phyloP scores from a whole-genome alignment of 2,329 filamentous ascomycete genomes.

The Exophiala mesophila region DNA sequence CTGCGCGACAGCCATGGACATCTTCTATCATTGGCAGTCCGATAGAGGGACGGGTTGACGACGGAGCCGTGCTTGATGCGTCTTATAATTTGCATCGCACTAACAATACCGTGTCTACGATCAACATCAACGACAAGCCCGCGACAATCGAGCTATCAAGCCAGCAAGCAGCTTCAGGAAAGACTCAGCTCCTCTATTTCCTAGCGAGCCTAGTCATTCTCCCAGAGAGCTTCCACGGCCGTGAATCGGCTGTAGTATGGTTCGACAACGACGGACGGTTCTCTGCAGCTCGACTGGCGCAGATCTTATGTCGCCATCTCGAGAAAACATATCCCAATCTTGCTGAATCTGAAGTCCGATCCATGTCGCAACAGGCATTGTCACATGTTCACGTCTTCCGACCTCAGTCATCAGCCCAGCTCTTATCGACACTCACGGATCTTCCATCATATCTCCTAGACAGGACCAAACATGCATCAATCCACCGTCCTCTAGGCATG shows the following conservation, averaged over 20 bases:
- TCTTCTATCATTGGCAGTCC: no score
- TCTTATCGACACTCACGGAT: slow-evolving; percentile 46
- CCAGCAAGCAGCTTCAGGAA: slow-evolving; percentile 48
- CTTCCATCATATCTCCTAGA: slow-evolving; percentile 50
- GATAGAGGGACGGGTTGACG: no score
- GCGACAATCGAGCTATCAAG: slow-evolving; percentile 53
- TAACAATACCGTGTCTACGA: no score
- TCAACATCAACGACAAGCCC: slow-evolving; percentile 23
- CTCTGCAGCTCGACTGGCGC: slow-evolving; percentile 44
- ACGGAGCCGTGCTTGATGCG: no score
- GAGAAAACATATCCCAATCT: background rate
- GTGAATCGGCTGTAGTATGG: slow-evolving; percentile 48
- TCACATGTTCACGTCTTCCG: slow-evolving; percentile 56
- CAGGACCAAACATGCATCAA: slow-evolving; percentile 34
- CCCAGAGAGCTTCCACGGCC: slow-evolving; percentile 41
- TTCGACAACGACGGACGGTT: slow-evolving; percentile 55
- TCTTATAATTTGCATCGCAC: no score
- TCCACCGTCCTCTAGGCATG: slow-evolving; percentile 43
- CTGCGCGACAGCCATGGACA: slow-evolving; percentile 8
- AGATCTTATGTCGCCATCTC: slow-evolving; percentile 30
- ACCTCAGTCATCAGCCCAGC: slow-evolving; percentile 47
- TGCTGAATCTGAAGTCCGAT: background rate
- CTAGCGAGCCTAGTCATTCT: slow-evolving; percentile 50
- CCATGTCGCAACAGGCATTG: slow-evolving; percentile 31
- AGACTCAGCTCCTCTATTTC: slow-evolving; percentile 56